Conservation (phyloP, 306 rosid species). For the Quercus agrifolia region DNA sequence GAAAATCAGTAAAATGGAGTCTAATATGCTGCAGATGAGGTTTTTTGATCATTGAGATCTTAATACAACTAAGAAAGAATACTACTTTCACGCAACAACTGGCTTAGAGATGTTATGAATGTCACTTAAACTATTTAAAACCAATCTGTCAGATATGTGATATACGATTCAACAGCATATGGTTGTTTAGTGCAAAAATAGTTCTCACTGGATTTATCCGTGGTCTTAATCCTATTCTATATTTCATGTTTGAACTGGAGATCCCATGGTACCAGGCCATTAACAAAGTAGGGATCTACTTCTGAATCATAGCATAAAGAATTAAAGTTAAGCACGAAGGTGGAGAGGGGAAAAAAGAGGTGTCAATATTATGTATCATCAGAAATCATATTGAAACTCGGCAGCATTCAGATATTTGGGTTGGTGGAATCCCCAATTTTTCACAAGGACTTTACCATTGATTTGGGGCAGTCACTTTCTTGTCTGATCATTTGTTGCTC, state of each 20-base stretch:
- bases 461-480: not conserved
- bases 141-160: not conserved
- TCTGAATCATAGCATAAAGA: not conserved
- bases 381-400: slow-evolving; percentile 8
- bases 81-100: not conserved
- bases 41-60: not conserved
- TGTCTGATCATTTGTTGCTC: not conserved
- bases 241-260: not conserved
- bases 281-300: not conserved
- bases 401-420: not conserved
- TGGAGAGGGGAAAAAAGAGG: not conserved
- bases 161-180: not conserved
- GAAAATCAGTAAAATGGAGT: not conserved
- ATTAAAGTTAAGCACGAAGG: not conserved
- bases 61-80: not conserved
- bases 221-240: not conserved
- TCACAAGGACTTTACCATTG: not conserved
- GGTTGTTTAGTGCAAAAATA: not conserved
- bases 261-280: not conserved
- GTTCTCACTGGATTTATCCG: not conserved
- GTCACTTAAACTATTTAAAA: not conserved
- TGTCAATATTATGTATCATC: not conserved
- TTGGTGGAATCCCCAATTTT: not conserved
- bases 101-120: not conserved
- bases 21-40: not conserved